Evolutionary conservation across 768 basidiomycete genomes (phyloP), one percentile per base, ranked within the genome.

Genomic region (Boletellus ananas): DNA sequence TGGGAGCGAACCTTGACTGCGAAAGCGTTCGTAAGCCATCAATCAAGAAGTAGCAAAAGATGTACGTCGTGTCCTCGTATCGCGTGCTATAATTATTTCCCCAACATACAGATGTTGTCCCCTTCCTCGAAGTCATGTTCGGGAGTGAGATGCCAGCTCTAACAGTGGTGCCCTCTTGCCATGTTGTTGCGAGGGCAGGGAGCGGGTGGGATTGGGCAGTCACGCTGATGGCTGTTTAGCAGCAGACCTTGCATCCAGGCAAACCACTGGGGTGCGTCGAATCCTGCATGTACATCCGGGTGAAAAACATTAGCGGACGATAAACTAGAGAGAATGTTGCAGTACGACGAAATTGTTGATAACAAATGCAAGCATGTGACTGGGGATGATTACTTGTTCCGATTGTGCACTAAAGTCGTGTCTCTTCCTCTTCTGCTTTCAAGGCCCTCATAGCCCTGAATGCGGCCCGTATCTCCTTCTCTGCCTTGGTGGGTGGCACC

Each of bases 401-500:
- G 23, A 18, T 18, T 29, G 31, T 48, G 31, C 14, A 10, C 16
- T 21, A 41, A 45, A 40, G 36, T 74, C 66, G 81, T 8, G 80
- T 72, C 34, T 71, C 72, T 31, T 72, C 71, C 21, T 71, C 71
- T 61, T 83, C 85, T 59, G 81, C 81, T 59, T 79, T 80, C 47
- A 92, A 78, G 33, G 83, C 72, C 68, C 82, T 80, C 83, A 97
- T 85, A 70, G 86, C 81, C 13, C 80, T 87, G 13, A 94, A 75
- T 41, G 90, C 78, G 17, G 87, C 77, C 48, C 87, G 78, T 83
- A 93, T 96, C 50, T 90, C 85, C 71, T 83, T 90, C 72, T 97
- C 94, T 4, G 93, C 90, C 43, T 83, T 87, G 18, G 94, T 97
- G 0, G 85, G 90, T 13, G 94, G 84, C 0, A 96, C 90, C 73